These are phyloP conservation scores for Abortiporus biennis DNA, from an alignment of 1,284 basidiomycete species.

Conservation along the genomic window DNA sequence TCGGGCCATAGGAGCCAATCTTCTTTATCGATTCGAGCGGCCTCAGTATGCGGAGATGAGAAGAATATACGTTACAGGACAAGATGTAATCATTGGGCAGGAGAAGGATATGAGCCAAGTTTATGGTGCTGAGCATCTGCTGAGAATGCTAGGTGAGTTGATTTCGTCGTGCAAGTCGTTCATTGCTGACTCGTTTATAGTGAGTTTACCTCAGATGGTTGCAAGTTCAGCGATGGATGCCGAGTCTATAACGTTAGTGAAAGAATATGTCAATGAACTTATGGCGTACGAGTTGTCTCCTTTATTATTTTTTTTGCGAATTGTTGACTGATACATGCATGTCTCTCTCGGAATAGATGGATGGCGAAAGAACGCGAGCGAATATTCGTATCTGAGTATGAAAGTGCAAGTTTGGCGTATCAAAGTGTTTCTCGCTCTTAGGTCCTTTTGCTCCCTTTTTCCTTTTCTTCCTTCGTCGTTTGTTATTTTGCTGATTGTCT, in stretches of 20 bases:
- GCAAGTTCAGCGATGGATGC: constrained; percentile 88
- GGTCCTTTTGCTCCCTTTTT: background rate
- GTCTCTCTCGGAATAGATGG: constrained; percentile 59
- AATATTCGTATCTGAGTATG: constrained; percentile 71
- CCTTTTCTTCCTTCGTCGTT: background rate
- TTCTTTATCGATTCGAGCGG: constrained; percentile 93
- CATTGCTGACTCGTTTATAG: too few relatives aligned
- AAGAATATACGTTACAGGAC: constrained; percentile 70
- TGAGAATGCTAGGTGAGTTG: constrained; percentile 83
- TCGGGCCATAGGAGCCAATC: constrained; percentile 81
- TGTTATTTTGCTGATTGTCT: background rate
- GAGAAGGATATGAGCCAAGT: constrained; percentile 86
- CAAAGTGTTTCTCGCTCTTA: constrained; percentile 68
- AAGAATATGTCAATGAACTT: constrained; percentile 89
- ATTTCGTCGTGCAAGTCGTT: too few relatives aligned
- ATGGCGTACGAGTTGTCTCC: constrained; percentile 59
- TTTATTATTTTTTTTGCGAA: constrained; percentile 6
- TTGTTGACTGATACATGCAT: constrained; percentile 1
- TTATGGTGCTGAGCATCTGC: constrained; percentile 93
- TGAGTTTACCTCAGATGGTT: constrained; percentile 77
- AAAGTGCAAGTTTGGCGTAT: constrained; percentile 65
- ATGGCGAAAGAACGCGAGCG: constrained; percentile 60
- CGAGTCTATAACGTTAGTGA: constrained; percentile 78
- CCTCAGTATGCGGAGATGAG: constrained; percentile 86
- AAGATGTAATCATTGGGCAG: constrained; percentile 58